Base-by-base conservation (phyloP, 2,329 filamentous ascomycete genomes). In the Epichloe uncinata region DNA sequence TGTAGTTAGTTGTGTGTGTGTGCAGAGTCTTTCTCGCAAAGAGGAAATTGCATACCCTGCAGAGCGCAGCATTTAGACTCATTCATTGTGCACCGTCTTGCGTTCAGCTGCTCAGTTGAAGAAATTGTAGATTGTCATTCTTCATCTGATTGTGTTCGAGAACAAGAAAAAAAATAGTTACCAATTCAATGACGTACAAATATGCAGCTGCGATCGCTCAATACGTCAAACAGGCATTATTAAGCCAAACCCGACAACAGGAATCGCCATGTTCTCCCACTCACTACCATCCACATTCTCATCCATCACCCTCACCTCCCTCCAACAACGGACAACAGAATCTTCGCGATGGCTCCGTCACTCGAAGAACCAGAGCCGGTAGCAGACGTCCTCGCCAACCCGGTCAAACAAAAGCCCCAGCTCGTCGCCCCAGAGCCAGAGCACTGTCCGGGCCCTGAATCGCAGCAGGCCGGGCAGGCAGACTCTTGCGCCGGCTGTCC, bases 361-460 rank as follows among this genome's bases (percentile, higher is more conserved):
- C 72, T 95, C 42, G 85, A 94, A 70, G 81, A 84, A 59, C 77
- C 84, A 46, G 76, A 78, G 49, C 65, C 75, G 38, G 73, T 82
- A 47, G 74, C 82, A 54, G 82, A 87, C 52, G 84, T 89, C 54
- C 72, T 95, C 57, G 73, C 81, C 57, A 84, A 87, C 61, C 85
- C 87, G 7, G 73, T 90, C 50, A 89, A 89, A 66, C 73, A 79
- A 50, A 83, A 86, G 47, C 89, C 91, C 1, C 77, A 87, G 55
- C 84, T 98, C 49, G 86, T 97, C 55, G 93, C 93, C 18, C 91
- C 93, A 40, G 90, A 97, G 64, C 91, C 91, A 71, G 89, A 97
- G 68, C 90, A 97, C 73, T 98, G 93, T 62, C 91, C 91, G 3
- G 93, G 93, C 0, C 93, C 87, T 4, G 86, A 91, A 62, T 88